Base-by-base conservation (phyloP, 371 early-diverging fungal genomes). In the Lichtheimia ramosa region DNA sequence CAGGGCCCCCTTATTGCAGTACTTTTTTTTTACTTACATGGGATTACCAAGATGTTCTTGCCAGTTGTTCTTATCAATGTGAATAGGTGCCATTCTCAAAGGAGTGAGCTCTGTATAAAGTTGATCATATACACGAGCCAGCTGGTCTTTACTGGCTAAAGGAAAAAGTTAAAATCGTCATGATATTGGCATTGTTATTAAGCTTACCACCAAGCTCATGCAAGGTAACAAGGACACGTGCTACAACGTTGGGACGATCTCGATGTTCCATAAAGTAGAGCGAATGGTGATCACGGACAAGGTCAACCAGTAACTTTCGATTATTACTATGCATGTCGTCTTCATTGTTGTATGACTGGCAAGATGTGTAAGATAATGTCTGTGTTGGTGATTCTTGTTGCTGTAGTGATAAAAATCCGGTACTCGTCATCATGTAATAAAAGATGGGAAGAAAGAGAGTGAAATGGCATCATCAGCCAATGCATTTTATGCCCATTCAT, bases 211-310 rank as follows among this genome's bases (percentile, higher is more conserved):
- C 65, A 10, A 75, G 46, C 51, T 68, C 65, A 54, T 75, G 66
- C 27, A 76, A 54, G 20, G 63, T 57, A 8, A 73, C 67, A 3
- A 76, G 55, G 2, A 73, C 55, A 51, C 77, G 65, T 6, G 65
- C 57, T 21, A 69, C 54, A 16, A 69, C 61, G 40, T 76, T 76
- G 15, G 77, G 71, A 2, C 71, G 64, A 54, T 76, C 73, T 50
- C 72, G 56, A 52, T 59, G 52, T 54, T 76, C 77, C 71, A 76
- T 76, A 16, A 53, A 50, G 59, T 68, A 76, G 5, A 69, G 43
- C n/a, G 56, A 41, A 51, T 76, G 77, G n/a, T 58, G 54, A 0
- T 62, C 56, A 7, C 61, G 25, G 20, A 66, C 43, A 43, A 66
- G 49, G 40, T 59, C 49, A 43, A 42, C 25, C 23, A 55, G 15